Percentiles rank a stretch among this genome's conserved stretches.
Conservation (phyloP, 306 rosid species). For the Echinosophora koreensis region DNA sequence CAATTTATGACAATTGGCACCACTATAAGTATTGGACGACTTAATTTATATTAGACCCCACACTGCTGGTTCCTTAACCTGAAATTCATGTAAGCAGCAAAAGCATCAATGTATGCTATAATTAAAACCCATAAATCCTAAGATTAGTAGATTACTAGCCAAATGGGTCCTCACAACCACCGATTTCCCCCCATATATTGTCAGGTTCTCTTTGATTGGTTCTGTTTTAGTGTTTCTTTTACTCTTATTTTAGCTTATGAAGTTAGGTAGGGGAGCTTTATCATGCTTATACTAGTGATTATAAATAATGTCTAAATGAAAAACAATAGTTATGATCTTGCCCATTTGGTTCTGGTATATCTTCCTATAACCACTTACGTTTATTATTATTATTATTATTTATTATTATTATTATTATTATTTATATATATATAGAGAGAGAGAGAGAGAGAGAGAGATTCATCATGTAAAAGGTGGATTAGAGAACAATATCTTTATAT, state of each 20-base stretch:
- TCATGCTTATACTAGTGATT: conserved; percentile 9
- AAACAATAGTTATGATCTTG: conserved; percentile 3
- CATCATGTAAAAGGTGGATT: neutral
- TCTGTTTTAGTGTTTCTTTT: conserved; percentile 31
- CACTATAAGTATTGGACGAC: neutral
- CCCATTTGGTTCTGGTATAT: conserved; percentile 12
- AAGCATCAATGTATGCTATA: conserved; percentile 30
- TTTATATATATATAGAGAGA: too few relatives aligned
- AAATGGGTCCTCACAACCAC: conserved; percentile 34
- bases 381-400: neutral
- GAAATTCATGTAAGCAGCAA: conserved; percentile 34
- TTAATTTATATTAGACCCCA: neutral
- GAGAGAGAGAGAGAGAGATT: neutral
- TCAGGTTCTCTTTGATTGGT: conserved; percentile 7
- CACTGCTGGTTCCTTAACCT: conserved; percentile 32
- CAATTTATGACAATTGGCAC: conserved; percentile 37
- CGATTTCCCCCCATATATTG: neutral
- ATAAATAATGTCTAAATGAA: neutral
- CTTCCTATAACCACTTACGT: neutral
- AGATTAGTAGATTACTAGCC: conserved; percentile 11
- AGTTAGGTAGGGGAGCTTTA: conserved; percentile 40
- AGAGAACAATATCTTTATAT: neutral
- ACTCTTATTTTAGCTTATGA: neutral
- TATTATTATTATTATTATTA: neutral
- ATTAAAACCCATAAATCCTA: neutral